phyloP scores from a whole-genome alignment of 306 rosid genomes.

The Luffa acutangula region DNA sequence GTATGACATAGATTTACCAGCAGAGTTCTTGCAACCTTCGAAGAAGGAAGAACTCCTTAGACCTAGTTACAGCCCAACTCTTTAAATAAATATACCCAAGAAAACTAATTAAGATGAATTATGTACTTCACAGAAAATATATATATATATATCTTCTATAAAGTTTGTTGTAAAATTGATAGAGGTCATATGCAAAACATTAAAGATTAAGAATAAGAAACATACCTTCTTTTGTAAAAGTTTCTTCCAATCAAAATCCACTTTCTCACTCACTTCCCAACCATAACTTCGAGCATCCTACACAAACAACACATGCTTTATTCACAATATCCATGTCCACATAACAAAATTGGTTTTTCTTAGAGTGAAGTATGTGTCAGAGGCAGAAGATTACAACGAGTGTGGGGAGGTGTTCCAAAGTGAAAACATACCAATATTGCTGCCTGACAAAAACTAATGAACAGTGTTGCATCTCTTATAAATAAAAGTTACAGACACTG shows the following conservation, averaged over 20 bases:
- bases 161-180: neutral
- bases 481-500: neutral
- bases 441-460: neutral
- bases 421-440: neutral
- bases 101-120: neutral
- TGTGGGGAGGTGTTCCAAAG: neutral
- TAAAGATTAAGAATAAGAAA: neutral
- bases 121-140: neutral
- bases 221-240: slow-evolving; percentile 83
- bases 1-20: neutral
- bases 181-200: neutral
- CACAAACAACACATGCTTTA: neutral
- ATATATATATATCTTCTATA: neutral
- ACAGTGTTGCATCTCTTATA: neutral
- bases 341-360: neutral
- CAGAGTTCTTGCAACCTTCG: neutral
- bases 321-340: neutral
- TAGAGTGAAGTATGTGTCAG: no score
- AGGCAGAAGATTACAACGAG: neutral
- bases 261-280: slow-evolving; percentile 77
- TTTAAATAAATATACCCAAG: neutral
- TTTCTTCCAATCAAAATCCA: slow-evolving; percentile 90
- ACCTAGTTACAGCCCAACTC: neutral
- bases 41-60: neutral
- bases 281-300: slow-evolving; percentile 90